Evolutionary conservation across 768 basidiomycete species (phyloP).

Genomic region (Tulasnella sp.): DNA sequence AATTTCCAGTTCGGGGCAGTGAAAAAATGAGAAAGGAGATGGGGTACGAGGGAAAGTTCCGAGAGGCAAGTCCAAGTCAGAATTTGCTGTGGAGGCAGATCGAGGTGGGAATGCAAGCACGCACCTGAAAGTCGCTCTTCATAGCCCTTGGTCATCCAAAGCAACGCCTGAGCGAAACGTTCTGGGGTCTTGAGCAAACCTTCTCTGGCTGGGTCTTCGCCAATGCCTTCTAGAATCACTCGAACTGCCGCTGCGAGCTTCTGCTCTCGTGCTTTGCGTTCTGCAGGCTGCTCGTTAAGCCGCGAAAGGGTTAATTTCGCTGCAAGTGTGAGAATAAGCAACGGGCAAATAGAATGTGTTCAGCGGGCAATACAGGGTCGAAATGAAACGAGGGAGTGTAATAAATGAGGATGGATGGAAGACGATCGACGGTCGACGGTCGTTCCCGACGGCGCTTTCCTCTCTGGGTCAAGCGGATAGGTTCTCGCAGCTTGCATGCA

Average conservation of each 20-base stretch:
- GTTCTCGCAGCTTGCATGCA: constrained; percentile 4
- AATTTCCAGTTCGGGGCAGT: constrained; percentile 5
- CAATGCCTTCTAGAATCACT: constrained; percentile 93
- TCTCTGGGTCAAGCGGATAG: not conserved
- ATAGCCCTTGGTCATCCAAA: constrained; percentile 99
- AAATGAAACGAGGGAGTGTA: not conserved
- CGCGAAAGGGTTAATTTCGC: constrained; percentile 90
- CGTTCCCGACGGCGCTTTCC: not conserved
- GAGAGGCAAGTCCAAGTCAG: constrained; percentile 19
- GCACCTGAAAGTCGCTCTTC: constrained; percentile 90
- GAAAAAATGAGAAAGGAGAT: not conserved
- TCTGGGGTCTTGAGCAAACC: constrained; percentile 91
- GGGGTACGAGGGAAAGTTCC: not conserved
- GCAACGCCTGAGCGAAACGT: constrained; percentile 91
- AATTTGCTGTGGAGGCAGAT: not conserved
- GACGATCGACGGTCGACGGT: not conserved
- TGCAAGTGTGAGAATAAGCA: constrained; percentile 41
- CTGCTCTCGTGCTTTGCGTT: constrained; percentile 70
- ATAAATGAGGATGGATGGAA: not conserved
- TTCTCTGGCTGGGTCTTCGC: constrained; percentile 96
- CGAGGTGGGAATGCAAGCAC: constrained; percentile 36
- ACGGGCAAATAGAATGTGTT: not conserved
- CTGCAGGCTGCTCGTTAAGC: constrained; percentile 75
- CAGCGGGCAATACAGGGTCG: not conserved
- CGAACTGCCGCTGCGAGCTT: constrained; percentile 84